Conservation (phyloP, 441 rosid genomes). For the Adansonia gregorii region DNA sequence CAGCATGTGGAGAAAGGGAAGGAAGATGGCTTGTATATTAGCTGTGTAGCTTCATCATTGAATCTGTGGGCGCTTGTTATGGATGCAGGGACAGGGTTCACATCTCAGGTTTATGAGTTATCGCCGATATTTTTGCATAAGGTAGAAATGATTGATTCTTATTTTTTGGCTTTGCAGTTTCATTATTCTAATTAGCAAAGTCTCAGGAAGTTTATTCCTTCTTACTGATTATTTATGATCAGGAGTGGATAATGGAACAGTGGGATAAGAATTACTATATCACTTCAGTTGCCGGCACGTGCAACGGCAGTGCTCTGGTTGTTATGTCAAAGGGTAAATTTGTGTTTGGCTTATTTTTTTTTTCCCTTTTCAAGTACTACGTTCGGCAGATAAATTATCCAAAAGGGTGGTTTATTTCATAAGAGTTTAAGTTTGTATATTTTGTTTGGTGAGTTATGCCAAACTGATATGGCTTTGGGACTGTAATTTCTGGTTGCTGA, state of each 20-base stretch:
- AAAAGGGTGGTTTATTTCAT: background rate
- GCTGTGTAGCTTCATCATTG: constrained; percentile 53
- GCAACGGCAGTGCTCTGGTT: constrained; percentile 54
- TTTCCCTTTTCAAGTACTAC: background rate
- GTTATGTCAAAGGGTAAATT: constrained; percentile 59
- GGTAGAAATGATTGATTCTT: constrained; percentile 29
- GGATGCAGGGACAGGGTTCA: constrained; percentile 66
- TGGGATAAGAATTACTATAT: constrained; percentile 66
- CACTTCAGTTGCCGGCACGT: constrained; percentile 53
- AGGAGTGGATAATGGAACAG: constrained; percentile 63
- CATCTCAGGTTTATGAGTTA: constrained; percentile 55
- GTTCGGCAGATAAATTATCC: background rate
- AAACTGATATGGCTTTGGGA: background rate
- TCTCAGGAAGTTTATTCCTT: background rate
- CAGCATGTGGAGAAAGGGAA: constrained; percentile 57
- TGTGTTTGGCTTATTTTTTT: background rate
- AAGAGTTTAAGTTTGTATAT: background rate
- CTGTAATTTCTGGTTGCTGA: background rate
- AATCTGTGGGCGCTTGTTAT: constrained; percentile 63
- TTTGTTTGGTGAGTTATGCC: background rate
- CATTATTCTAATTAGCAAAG: background rate
- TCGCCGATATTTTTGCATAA: constrained; percentile 44
- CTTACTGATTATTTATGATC: background rate
- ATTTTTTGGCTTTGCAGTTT: background rate
- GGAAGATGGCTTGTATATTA: constrained; percentile 55